Evolutionary conservation across 2,329 filamentous ascomycete genomes (phyloP), one percentile per base, ranked within the genome.

Genomic region (Aspergillus niger): DNA sequence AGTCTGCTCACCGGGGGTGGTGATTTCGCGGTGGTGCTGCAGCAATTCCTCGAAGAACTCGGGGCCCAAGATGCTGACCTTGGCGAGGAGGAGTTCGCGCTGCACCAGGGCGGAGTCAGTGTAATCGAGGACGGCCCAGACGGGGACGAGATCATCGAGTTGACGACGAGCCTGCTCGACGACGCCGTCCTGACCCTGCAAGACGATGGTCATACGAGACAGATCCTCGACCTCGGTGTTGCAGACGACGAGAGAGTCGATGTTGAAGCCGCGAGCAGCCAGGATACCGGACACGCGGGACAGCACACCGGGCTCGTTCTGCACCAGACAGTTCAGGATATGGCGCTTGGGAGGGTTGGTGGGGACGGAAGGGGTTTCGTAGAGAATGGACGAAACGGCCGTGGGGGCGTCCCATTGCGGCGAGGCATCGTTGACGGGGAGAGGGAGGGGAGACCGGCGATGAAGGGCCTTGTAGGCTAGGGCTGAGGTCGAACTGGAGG

Each of bases 1-100:
- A 69, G 58, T 70, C 56, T 55, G 65, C 28, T 76, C 75, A 28
- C 81, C 79, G 3, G 81, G 79, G 22, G 83, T 82, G 10, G 86
- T 88, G 77, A 98, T 96, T 81, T 98, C 95, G 61, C 93, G 89
- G 80, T 99, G 95, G 79, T 99, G 95, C 58, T 92, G 89, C 67
- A 97, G 87, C 59, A 99, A 85, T 80, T 99, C 95, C 81, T 98
- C 94, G 70, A 97, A 99, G 81, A 97, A 97, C 82, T 99, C 95
- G 5, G 95, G 95, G 0, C 95, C 95, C 39, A 99, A 85, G 63
- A 96, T 97, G 77, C 94, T 96, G 79, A 99, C 86, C 83, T 99
- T 99, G 71, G 95, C 94, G 39, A 99, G 87, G 8, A 99, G 85
- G 30, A 99, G 84, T 79, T 99, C 95, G 64, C 95, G 89, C 85